Evolutionary conservation across 768 basidiomycete species (phyloP), one percentile per base, ranked within the genome.

Genomic region (Cystobasidiopsis lactophilus): DNA sequence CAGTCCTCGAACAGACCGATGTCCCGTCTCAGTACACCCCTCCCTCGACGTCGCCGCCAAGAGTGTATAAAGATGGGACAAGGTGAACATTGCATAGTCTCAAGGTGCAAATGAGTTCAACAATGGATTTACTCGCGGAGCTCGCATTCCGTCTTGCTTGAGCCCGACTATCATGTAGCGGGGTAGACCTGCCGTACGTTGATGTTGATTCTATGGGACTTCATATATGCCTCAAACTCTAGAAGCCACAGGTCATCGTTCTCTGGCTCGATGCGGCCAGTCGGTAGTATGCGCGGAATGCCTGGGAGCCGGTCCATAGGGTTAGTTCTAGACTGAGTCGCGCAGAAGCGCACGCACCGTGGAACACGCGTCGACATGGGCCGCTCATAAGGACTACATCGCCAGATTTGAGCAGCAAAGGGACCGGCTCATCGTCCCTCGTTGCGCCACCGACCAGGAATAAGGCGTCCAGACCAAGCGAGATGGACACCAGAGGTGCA

Each of bases 381-480:
- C 93, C 91, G 0, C 83, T 82, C 88, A 98, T 93, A 61, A 95
- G 77, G 21, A 93, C 70, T 1, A 80, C 76, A 63, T 98, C 93
- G 2, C 91, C 91, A 0, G 84, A 88, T 19, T 86, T 77, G 2
- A 98, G 72, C 21, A 95, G 71, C 54, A 98, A 78, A 0, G 89
- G 76, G 14, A 77, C 68, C 2, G 91, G 91, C 19, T 76, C 72
- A 0, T 69, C 70, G 49, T 89, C 79, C 51, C 89, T 74, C 9
- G 84, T 83, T 11, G 73, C 66, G 1, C 82, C 79, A 1, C 91
- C 91, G 19, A 93, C 80, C 35, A 98, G 76, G 64, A 98, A 91
- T 41, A 95, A 69, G 3, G 82, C 80, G 0, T 85, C 77, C 60
- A 82, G 83, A 5, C 93, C 93, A 7, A 96, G 74, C 2, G 88